A percentile compares a stretch with the other conserved stretches of the same genome.
phyloP scores from a whole-genome alignment of 768 basidiomycete genomes.

The Russula abietina region DNA sequence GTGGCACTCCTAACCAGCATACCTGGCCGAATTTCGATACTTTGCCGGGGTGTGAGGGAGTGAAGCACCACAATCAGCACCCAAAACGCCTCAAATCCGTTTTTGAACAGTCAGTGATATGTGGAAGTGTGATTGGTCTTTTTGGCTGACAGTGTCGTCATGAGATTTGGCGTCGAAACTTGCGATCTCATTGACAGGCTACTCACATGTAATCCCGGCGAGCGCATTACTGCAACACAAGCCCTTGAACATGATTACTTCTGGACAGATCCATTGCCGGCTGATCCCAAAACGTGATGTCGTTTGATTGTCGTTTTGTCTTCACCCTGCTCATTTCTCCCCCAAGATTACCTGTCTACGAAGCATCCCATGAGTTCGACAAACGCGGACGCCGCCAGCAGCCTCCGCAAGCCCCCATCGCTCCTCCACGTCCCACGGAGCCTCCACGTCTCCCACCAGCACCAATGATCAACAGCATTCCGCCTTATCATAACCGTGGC shows the following conservation, averaged over 20 bases:
- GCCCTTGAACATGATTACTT: slow-evolving; percentile 94
- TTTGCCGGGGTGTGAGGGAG: slow-evolving; percentile 74
- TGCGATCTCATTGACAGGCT: slow-evolving; percentile 79
- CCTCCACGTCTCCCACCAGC: slow-evolving; percentile 27
- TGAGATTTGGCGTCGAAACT: slow-evolving; percentile 65
- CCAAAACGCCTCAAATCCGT: slow-evolving; percentile 50
- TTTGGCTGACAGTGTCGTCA: slow-evolving; percentile 5
- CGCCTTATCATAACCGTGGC: slow-evolving; percentile 9
- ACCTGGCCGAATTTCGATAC: slow-evolving; percentile 73
- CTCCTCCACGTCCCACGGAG: slow-evolving; percentile 23
- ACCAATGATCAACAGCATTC: slow-evolving; percentile 22
- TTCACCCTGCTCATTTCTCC: slow-evolving; percentile 5
- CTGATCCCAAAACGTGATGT: slow-evolving; percentile 72
- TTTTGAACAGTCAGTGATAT: slow-evolving; percentile 50
- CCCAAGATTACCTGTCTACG: slow-evolving; percentile 63
- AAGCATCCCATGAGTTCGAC: slow-evolving; percentile 80
- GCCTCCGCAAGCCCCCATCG: slow-evolving; percentile 26
- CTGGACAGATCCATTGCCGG: slow-evolving; percentile 85
- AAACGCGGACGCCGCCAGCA: slow-evolving; percentile 56
- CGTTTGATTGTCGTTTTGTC: background rate
- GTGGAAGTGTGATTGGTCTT: slow-evolving; percentile 13
- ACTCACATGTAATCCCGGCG: slow-evolving; percentile 74
- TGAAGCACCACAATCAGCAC: slow-evolving; percentile 53
- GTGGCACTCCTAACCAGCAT: slow-evolving; percentile 80
- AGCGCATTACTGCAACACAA: slow-evolving; percentile 76